A percentile compares a stretch with the other conserved stretches of the same genome.
Conservation (phyloP, 805 yeast species). For the Dipodascopsis uninucleata region DNA sequence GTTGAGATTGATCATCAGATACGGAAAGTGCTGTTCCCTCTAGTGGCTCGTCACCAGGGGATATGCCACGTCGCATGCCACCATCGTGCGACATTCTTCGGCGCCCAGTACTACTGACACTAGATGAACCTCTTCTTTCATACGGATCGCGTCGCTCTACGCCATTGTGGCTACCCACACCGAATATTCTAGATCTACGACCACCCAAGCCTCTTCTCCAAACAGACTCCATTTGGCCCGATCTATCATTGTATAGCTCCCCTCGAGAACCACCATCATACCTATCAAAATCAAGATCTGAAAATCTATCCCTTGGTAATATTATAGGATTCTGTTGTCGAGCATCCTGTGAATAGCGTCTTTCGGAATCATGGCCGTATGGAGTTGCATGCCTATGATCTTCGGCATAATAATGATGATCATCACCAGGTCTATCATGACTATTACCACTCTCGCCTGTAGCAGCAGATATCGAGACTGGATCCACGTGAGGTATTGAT, state of each 20-base stretch:
- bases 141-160: neutral
- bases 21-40: neutral
- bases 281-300: conserved; percentile 22
- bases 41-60: neutral
- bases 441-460: neutral
- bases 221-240: conserved; percentile 25
- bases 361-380: neutral
- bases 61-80: neutral
- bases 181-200: neutral
- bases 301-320: conserved; percentile 19
- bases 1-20: conserved; percentile 3
- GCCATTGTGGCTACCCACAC: neutral
- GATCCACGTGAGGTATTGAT: conserved; percentile 20
- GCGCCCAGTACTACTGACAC: conserved; percentile 6
- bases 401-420: conserved; percentile 1
- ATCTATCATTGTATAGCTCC: conserved; percentile 24
- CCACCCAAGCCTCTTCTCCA: conserved; percentile 15
- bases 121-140: conserved; percentile 7
- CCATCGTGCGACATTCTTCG: neutral
- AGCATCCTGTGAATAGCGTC: conserved; percentile 10
- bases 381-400: neutral
- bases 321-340: conserved; percentile 20
- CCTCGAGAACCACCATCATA: conserved; percentile 15
- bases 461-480: conserved; percentile 12
- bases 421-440: conserved; percentile 4